A percentile compares a stretch with the other conserved stretches of the same genome.
These are phyloP conservation scores for Aspergillus candidus DNA, from an alignment of 2,329 filamentous ascomycete genomes.

Conservation along the genomic window DNA sequence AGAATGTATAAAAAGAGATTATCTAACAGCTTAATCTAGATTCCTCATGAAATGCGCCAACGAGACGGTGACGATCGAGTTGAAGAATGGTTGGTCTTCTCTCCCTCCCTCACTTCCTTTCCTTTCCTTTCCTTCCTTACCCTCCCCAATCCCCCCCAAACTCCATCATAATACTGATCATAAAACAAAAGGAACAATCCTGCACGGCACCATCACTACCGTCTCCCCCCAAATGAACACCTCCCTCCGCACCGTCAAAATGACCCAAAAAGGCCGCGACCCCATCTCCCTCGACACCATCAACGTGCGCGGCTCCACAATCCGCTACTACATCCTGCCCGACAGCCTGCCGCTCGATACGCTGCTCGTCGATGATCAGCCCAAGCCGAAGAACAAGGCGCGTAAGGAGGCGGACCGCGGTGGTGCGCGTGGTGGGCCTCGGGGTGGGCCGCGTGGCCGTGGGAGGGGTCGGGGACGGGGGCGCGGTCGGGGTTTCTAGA, in stretches of 20 bases:
- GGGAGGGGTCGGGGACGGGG: slow-evolving; percentile 49
- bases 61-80: slow-evolving; percentile 95
- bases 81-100: slow-evolving; percentile 76
- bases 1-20: neutral
- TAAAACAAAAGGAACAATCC: slow-evolving; percentile 66
- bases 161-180: neutral
- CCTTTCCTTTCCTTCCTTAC: slow-evolving; percentile 2
- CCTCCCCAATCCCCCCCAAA: neutral
- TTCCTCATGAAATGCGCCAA: slow-evolving; percentile 99
- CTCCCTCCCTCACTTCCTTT: neutral
- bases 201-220: slow-evolving; percentile 93
- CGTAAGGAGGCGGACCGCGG: slow-evolving; percentile 71
- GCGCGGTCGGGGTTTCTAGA: slow-evolving; percentile 44
- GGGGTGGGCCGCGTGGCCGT: slow-evolving; percentile 46
- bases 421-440: slow-evolving; percentile 41
- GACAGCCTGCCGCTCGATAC: slow-evolving; percentile 94
- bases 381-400: slow-evolving; percentile 99
- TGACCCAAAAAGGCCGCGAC: slow-evolving; percentile 84
- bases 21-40: slow-evolving; percentile 46
- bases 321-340: slow-evolving; percentile 93
- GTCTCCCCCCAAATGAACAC: slow-evolving; percentile 99
- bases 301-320: slow-evolving; percentile 92
- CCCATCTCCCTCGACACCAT: slow-evolving; percentile 87
- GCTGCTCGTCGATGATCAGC: slow-evolving; percentile 88
- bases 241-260: slow-evolving; percentile 89